Conservation (phyloP, 257 asterid genomes). For the Capsicum chinense region DNA sequence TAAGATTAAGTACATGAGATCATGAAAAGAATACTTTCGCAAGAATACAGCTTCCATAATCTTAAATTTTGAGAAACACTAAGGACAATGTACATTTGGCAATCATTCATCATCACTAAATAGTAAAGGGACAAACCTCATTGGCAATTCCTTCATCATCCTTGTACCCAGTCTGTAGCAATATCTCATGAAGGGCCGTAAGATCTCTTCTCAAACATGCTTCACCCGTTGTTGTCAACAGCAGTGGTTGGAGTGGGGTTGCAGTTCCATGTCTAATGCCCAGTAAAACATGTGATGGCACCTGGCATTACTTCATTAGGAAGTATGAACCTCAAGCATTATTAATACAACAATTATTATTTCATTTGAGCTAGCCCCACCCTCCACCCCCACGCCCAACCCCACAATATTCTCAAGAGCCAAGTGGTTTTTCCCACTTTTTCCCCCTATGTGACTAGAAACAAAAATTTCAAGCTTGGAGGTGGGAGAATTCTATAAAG, state of each 20-base stretch:
- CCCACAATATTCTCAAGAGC: not conserved
- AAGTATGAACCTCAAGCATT: constrained; percentile 14
- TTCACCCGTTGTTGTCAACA: constrained; percentile 63
- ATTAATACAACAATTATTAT: not conserved
- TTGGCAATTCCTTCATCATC: constrained; percentile 91
- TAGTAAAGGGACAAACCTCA: constrained; percentile 53
- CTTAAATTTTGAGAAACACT: not conserved
- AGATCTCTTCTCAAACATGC: constrained; percentile 90
- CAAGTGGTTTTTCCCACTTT: not conserved
- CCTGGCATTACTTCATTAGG: constrained; percentile 42
- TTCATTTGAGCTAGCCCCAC: not conserved
- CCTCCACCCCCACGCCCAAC: not conserved
- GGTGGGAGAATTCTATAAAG: not conserved
- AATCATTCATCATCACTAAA: not conserved
- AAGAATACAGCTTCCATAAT: not conserved
- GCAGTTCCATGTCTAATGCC: constrained; percentile 52
- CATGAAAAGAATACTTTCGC: not conserved
- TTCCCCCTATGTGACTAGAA: not conserved
- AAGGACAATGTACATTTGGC: not conserved
- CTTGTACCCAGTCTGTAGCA: constrained; percentile 76
- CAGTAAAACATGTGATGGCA: constrained; percentile 62
- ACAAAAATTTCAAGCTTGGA: not conserved
- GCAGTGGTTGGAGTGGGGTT: constrained; percentile 43
- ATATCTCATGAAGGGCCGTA: constrained; percentile 79
- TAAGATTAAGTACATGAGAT: not conserved